Conservation (phyloP, 345 rosid genomes). For the Cardamine resedifolia region DNA sequence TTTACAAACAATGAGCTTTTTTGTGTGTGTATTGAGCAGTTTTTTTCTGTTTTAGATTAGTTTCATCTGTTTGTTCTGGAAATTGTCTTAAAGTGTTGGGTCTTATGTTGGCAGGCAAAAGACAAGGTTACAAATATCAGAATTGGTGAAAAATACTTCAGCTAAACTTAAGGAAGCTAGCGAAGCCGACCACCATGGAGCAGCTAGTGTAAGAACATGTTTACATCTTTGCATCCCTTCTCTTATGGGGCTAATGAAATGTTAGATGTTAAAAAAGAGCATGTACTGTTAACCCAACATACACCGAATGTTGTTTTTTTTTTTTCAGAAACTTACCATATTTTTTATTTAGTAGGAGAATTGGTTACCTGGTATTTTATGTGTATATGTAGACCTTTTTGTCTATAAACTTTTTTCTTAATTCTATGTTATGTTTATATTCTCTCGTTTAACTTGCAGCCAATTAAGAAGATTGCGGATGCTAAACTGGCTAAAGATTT, state of each 20-base stretch:
- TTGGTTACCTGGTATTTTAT: background rate
- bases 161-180: slow-evolving; percentile 67
- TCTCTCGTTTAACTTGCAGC: slow-evolving; percentile 42
- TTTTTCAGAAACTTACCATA: background rate
- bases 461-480: slow-evolving; percentile 64
- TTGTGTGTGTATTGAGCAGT: background rate
- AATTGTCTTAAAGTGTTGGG: background rate
- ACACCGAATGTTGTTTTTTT: background rate
- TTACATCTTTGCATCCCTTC: slow-evolving; percentile 1
- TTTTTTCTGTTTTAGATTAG: background rate
- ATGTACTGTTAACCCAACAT: background rate
- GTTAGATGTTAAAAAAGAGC: slow-evolving; percentile 1
- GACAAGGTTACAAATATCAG: slow-evolving; percentile 59
- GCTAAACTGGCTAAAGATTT: slow-evolving; percentile 82
- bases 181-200: slow-evolving; percentile 53
- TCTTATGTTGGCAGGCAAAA: slow-evolving; percentile 48
- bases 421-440: background rate
- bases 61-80: background rate
- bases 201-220: slow-evolving; percentile 49
- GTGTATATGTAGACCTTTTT: background rate
- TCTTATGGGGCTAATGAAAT: background rate
- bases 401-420: background rate
- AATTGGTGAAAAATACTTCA: slow-evolving; percentile 69
- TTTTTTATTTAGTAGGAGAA: background rate
- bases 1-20: background rate